Evolutionary conservation across 805 yeast species (phyloP).

Genomic region (Sporopachydermia quercuum): DNA sequence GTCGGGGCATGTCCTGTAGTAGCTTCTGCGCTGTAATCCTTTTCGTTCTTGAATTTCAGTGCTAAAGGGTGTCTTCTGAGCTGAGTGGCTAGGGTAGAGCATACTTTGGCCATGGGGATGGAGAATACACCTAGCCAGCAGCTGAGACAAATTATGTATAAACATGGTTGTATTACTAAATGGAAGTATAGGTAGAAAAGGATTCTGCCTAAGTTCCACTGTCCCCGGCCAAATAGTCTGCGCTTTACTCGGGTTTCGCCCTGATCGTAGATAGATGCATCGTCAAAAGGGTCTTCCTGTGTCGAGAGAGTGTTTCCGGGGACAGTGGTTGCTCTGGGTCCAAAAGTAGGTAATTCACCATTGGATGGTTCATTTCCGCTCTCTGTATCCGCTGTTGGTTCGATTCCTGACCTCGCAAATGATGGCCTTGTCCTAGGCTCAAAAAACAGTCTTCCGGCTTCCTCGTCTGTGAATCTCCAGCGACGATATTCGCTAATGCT

Average conservation of each 20-base stretch:
- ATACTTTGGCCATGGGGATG: slow-evolving; percentile 84
- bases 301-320: neutral
- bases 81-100: slow-evolving; percentile 54
- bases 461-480: slow-evolving; percentile 68
- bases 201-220: slow-evolving; percentile 77
- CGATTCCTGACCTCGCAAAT: neutral
- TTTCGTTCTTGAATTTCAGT: slow-evolving; percentile 53
- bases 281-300: no score
- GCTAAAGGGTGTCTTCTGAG: slow-evolving; percentile 85
- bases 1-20: slow-evolving; percentile 12
- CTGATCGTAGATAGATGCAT: neutral
- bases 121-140: slow-evolving; percentile 82
- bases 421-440: slow-evolving; percentile 30
- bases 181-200: slow-evolving; percentile 62
- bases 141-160: slow-evolving; percentile 34
- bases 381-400: neutral
- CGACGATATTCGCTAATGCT: slow-evolving; percentile 69
- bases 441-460: slow-evolving; percentile 66
- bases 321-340: no score
- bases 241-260: slow-evolving; percentile 9
- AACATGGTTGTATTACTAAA: slow-evolving; percentile 51
- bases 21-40: slow-evolving; percentile 26
- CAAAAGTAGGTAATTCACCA: no score
- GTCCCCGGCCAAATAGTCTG: slow-evolving; percentile 80
- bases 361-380: neutral